Percentiles rank a stretch among this genome's conserved stretches.
Evolutionary conservation across 345 rosid genomes (phyloP).

Genomic region (Eucalyptus urophylla): DNA sequence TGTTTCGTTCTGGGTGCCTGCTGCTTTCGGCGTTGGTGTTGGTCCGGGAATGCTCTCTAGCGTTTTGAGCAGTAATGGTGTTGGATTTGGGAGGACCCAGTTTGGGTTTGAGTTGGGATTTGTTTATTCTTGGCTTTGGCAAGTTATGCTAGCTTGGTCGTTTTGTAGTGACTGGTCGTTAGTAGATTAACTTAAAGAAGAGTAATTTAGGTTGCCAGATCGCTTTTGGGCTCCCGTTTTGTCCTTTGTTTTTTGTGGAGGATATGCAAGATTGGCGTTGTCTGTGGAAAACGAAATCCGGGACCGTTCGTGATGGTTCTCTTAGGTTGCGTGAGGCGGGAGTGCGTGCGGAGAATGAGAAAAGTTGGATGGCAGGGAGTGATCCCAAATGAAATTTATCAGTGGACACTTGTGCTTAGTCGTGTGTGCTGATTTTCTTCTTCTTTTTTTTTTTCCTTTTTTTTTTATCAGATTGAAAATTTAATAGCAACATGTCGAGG

Average conservation of each 20-base stretch:
- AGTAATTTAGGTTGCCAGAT: not conserved
- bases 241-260: not conserved
- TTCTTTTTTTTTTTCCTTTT: not conserved
- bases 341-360: not conserved
- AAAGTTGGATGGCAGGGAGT: not conserved
- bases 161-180: not conserved
- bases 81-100: not conserved
- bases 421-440: not conserved
- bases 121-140: not conserved
- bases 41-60: not conserved
- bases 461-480: not conserved
- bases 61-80: not conserved
- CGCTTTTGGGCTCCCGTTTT: not conserved
- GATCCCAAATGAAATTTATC: not conserved
- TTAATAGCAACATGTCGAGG: constrained; percentile 32
- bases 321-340: not conserved
- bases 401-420: not conserved
- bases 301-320: not conserved
- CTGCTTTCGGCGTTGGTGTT: not conserved
- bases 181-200: not conserved
- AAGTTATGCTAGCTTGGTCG: not conserved
- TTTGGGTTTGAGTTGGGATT: not conserved
- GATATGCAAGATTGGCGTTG: not conserved
- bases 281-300: not conserved
- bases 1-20: not conserved